Evolutionary conservation across 495 filamentous ascomycete genomes (phyloP), one percentile per base, ranked within the genome.

Genomic region (Penicillium herquei): DNA sequence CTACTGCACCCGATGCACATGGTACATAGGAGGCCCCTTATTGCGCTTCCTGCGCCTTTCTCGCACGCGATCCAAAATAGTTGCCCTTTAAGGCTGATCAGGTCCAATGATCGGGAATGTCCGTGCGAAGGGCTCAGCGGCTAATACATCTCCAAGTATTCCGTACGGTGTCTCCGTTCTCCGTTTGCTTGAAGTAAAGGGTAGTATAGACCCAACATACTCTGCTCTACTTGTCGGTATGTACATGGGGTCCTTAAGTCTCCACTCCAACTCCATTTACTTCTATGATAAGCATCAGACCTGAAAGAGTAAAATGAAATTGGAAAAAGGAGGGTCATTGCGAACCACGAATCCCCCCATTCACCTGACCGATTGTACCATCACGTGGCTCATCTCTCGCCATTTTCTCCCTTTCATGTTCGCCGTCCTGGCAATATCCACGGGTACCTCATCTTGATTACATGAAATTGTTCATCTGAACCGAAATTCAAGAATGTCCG

Each of bases 41-140:
- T 45, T 49, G 56, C 56, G 49, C 55, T 47, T 47, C 43, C 39
- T 56, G 54, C 54, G 42, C 43, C 49, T 57, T 51, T 49, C 16
- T 18, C 50, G 49, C 56, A 58, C 56, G 56, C 56, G 56, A 55
- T 31, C 51, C 48, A 17, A 48, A 49, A 12, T 17, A 34, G 34
- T 18, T 49, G 34, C 34, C 46, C 46, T 37, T 49, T 35, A 26
- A 42, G 47, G 47, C 47, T 56, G 54, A 56, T 59, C 52, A 40
- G 55, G 55, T 46, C 59, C 31, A 58, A 49, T 58, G 59, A 61
- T 61, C 58, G 55, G 54, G 56, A 52, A 39, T 18, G 49, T 54
- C 56, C 56, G 56, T 59, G 56, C 56, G 32, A 40, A 49, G 37
- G 40, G 2, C 34, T 8, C 14, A 37, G 46, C 46, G 46, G 46